Percentiles rank a stretch among this genome's conserved stretches.
Evolutionary conservation across 2,329 filamentous ascomycete species (phyloP).

Genomic region (Colletotrichum somersetense): DNA sequence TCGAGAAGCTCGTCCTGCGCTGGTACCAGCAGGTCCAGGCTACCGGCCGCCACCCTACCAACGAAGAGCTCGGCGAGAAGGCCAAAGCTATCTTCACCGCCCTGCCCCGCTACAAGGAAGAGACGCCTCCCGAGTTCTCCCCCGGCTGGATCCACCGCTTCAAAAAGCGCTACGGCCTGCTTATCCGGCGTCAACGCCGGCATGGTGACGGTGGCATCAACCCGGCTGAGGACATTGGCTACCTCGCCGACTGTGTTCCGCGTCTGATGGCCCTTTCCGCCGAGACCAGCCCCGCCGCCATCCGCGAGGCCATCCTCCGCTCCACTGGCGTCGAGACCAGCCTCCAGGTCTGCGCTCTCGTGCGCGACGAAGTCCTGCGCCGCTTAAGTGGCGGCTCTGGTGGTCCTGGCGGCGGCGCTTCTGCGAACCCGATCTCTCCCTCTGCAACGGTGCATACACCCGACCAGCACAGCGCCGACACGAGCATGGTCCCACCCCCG

Average conservation of each 20-base stretch:
- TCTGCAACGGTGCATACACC: conserved; percentile 37
- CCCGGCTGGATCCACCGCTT: conserved; percentile 75
- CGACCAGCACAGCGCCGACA: conserved; percentile 39
- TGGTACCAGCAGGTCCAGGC: conserved; percentile 67
- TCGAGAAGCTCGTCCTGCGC: conserved; percentile 68
- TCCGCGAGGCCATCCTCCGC: conserved; percentile 68
- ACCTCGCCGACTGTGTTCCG: conserved; percentile 71
- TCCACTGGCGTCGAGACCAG: conserved; percentile 67
- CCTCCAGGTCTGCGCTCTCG: conserved; percentile 67
- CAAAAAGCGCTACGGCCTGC: conserved; percentile 72
- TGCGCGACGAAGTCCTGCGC: conserved; percentile 69
- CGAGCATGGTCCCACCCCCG: conserved; percentile 47
- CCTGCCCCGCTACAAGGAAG: conserved; percentile 71
- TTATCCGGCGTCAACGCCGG: conserved; percentile 68
- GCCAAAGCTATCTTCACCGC: conserved; percentile 70
- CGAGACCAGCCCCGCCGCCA: conserved; percentile 71
- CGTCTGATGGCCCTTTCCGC: conserved; percentile 69
- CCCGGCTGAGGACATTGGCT: conserved; percentile 68
- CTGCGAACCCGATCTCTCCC: conserved; percentile 34
- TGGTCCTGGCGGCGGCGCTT: conserved; percentile 16
- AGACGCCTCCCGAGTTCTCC: conserved; percentile 71
- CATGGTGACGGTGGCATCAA: conserved; percentile 62
- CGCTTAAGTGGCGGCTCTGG: conserved; percentile 45
- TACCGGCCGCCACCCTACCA: conserved; percentile 69
- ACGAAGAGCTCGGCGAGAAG: conserved; percentile 73